phyloP scores from a whole-genome alignment of 208 protist genomes.

The Crithidia thermophila region DNA sequence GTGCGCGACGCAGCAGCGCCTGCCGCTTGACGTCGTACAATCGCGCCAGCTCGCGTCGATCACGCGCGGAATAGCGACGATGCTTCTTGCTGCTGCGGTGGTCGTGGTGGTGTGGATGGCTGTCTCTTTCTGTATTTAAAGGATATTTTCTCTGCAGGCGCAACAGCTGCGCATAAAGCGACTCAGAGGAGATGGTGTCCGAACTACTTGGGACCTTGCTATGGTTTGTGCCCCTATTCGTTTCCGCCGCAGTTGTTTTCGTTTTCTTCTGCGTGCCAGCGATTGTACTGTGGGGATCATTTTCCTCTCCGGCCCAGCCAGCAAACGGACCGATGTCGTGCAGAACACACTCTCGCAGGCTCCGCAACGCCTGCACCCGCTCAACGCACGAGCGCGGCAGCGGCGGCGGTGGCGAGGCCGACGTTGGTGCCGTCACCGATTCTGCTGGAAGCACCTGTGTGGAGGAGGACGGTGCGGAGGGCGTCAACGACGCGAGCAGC shows the following conservation, averaged over 20 bases:
- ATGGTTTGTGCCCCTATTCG: too few relatives aligned
- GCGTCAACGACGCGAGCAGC: conserved; percentile 24
- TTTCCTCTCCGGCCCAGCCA: not conserved
- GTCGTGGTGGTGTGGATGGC: too few relatives aligned
- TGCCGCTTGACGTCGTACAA: conserved; percentile 18
- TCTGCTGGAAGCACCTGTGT: too few relatives aligned
- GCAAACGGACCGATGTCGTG: conserved; percentile 24
- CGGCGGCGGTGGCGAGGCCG: too few relatives aligned
- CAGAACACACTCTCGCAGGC: conserved; percentile 16
- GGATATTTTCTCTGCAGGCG: too few relatives aligned
- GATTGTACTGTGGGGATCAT: not conserved
- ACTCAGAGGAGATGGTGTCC: too few relatives aligned
- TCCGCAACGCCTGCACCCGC: conserved; percentile 9
- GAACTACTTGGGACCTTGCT: too few relatives aligned
- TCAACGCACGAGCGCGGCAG: conserved; percentile 1
- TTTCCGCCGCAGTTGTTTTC: not conserved
- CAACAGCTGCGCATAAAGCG: conserved; percentile 18
- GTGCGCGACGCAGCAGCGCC: conserved; percentile 10
- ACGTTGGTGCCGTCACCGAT: too few relatives aligned
- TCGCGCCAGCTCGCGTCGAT: conserved; percentile 22
- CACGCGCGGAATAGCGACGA: conserved; percentile 20
- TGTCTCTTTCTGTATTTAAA: too few relatives aligned
- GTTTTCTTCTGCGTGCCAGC: too few relatives aligned
- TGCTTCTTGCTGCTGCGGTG: not conserved
- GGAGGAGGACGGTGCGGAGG: too few relatives aligned